These are phyloP conservation scores for Pinus tabuliformis DNA, from an alignment of 75 land plant species.

Conservation along the genomic window DNA sequence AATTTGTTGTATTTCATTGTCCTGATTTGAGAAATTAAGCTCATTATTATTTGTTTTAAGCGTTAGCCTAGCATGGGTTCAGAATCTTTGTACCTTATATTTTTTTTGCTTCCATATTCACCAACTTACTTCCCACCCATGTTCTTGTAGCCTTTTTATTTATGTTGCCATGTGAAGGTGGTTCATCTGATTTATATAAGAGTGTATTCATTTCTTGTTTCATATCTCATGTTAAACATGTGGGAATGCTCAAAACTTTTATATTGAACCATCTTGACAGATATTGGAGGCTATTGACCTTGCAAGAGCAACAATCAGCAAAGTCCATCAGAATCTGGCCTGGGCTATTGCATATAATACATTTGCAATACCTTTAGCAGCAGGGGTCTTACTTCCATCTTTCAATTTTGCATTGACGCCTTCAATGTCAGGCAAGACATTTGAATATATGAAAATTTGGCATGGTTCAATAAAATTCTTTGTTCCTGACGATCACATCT, in stretches of 20 bases:
- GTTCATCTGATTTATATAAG: background rate
- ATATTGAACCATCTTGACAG: slow-evolving; percentile 39
- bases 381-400: slow-evolving; percentile 84
- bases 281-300: slow-evolving; percentile 77
- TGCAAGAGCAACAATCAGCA: slow-evolving; percentile 79
- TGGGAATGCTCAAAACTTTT: background rate
- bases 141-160: background rate
- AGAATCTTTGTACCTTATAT: background rate
- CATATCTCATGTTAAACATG: background rate
- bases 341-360: slow-evolving; percentile 95
- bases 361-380: slow-evolving; percentile 88
- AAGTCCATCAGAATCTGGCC: slow-evolving; percentile 88
- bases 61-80: background rate
- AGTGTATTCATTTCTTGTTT: background rate
- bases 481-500: background rate
- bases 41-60: background rate
- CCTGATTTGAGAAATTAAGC: no score
- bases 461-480: background rate
- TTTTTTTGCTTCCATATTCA: background rate
- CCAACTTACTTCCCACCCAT: background rate
- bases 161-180: background rate
- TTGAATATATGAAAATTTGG: background rate
- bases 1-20: no score
- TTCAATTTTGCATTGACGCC: slow-evolving; percentile 92
- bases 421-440: slow-evolving; percentile 69